These are phyloP conservation scores for Salix koriyanagi DNA, from an alignment of 345 rosid species.

Conservation along the genomic window DNA sequence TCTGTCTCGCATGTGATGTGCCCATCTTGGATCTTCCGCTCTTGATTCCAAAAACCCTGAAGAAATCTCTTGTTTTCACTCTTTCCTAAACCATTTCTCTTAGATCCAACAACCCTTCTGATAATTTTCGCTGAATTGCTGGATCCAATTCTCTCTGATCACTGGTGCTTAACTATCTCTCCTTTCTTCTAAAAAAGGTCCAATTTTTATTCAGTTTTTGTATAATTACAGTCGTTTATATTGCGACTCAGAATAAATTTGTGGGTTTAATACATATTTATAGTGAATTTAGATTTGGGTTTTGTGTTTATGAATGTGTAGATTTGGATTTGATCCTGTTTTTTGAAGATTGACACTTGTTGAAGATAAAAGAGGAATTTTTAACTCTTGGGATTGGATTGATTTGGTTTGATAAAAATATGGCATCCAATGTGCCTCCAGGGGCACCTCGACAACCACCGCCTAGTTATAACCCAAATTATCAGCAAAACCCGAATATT, in stretches of 20 bases:
- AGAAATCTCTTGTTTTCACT: background rate
- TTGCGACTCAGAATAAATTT: background rate
- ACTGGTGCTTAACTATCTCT: background rate
- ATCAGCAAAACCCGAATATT: constrained; percentile 36
- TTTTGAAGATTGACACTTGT: background rate
- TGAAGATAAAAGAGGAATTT: background rate
- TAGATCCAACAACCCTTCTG: constrained; percentile 9
- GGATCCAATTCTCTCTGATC: background rate
- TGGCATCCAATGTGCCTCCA: constrained; percentile 87
- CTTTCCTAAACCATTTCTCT: constrained; percentile 11
- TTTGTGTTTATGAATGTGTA: constrained; percentile 1
- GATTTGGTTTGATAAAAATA: constrained; percentile 18
- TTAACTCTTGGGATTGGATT: constrained; percentile 15
- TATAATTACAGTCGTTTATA: background rate
- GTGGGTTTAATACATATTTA: background rate
- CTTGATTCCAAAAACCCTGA: constrained; percentile 11
- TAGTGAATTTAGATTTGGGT: background rate
- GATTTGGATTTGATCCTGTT: constrained; percentile 10
- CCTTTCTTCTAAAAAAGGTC: background rate
- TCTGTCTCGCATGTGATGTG: background rate
- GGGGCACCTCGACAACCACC: constrained; percentile 76
- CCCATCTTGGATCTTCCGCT: constrained; percentile 8
- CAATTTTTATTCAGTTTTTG: background rate
- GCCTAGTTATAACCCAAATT: constrained; percentile 46
- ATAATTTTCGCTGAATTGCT: background rate